Evolutionary conservation across 2,329 filamentous ascomycete species (phyloP).

Genomic region (Coniochaeta sp.): DNA sequence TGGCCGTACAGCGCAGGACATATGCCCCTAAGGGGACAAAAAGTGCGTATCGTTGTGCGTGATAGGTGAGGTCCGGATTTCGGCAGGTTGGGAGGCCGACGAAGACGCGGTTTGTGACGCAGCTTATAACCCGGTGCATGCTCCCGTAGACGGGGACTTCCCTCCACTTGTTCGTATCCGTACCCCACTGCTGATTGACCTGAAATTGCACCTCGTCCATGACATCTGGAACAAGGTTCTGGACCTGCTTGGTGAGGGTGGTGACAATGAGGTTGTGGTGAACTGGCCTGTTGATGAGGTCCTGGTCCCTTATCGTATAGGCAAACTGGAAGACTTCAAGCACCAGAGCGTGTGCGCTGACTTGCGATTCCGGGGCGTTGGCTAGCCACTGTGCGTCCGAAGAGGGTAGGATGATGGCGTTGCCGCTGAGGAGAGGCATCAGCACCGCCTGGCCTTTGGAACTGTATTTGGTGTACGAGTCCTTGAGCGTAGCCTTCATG

Average conservation of each 20-base stretch:
- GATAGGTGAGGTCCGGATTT: conserved; percentile 12
- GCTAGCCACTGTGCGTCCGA: conserved; percentile 17
- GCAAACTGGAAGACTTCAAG: conserved; percentile 13
- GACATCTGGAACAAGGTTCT: conserved; percentile 17
- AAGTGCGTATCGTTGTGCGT: conserved; percentile 12
- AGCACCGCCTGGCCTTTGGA: conserved; percentile 9
- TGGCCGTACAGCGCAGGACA: conserved; percentile 10
- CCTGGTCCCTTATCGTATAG: conserved; percentile 14
- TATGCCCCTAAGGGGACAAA: conserved; percentile 12
- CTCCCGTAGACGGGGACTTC: conserved; percentile 11
- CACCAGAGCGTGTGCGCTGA: conserved; percentile 12
- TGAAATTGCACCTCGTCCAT: conserved; percentile 14
- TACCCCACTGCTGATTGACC: conserved; percentile 16
- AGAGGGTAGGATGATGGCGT: conserved; percentile 15
- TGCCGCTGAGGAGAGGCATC: conserved; percentile 14
- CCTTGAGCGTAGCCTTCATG: neutral
- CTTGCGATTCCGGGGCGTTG: conserved; percentile 16
- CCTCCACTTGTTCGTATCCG: conserved; percentile 7
- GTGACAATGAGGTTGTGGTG: conserved; percentile 14
- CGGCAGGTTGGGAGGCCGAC: conserved; percentile 19
- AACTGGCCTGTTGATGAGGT: conserved; percentile 9
- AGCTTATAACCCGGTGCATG: conserved; percentile 14
- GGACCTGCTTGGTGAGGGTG: conserved; percentile 16
- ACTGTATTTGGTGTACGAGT: neutral
- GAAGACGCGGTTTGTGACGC: conserved; percentile 18